phyloP scores from a whole-genome alignment of 2,329 filamentous ascomycete species.

The Lasiodiplodia hormozganensis region DNA sequence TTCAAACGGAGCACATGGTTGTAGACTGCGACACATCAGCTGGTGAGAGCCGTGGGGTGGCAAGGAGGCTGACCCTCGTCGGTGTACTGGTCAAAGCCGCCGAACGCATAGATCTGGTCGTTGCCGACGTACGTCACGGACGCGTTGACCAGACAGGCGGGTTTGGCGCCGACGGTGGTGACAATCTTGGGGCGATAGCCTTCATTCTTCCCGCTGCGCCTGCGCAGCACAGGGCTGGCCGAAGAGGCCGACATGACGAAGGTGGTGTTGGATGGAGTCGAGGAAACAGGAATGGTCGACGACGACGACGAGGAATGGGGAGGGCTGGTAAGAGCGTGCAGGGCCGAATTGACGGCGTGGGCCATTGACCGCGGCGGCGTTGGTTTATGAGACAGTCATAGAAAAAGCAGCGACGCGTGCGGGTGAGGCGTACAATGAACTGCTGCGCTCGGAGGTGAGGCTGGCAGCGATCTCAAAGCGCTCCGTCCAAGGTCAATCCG shows the following conservation, averaged over 20 bases:
- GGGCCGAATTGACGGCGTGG: constrained; percentile 23
- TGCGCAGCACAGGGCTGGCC: constrained; percentile 62
- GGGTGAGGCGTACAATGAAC: constrained; percentile 22
- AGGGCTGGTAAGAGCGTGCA: constrained; percentile 21
- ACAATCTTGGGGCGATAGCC: constrained; percentile 85
- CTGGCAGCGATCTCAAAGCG: constrained; percentile 24
- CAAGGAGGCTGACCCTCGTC: constrained; percentile 71
- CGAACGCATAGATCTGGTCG: constrained; percentile 97
- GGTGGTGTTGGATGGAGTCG: constrained; percentile 71
- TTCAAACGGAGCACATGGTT: constrained; percentile 95
- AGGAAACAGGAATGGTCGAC: constrained; percentile 27
- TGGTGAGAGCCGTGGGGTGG: not conserved
- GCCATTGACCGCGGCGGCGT: constrained; percentile 18
- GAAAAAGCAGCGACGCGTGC: constrained; percentile 14
- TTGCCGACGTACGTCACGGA: constrained; percentile 99
- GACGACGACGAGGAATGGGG: constrained; percentile 24
- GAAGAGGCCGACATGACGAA: constrained; percentile 82
- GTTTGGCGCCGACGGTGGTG: constrained; percentile 66
- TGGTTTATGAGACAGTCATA: not conserved
- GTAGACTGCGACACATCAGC: constrained; percentile 66
- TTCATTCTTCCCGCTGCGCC: constrained; percentile 63
- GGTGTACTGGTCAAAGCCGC: constrained; percentile 97
- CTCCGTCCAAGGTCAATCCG: constrained; percentile 14
- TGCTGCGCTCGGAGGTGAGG: constrained; percentile 25
- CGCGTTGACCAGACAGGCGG: constrained; percentile 95